Base-by-base conservation (phyloP, 305 asterid genomes). In the Fraxinus floribunda region DNA sequence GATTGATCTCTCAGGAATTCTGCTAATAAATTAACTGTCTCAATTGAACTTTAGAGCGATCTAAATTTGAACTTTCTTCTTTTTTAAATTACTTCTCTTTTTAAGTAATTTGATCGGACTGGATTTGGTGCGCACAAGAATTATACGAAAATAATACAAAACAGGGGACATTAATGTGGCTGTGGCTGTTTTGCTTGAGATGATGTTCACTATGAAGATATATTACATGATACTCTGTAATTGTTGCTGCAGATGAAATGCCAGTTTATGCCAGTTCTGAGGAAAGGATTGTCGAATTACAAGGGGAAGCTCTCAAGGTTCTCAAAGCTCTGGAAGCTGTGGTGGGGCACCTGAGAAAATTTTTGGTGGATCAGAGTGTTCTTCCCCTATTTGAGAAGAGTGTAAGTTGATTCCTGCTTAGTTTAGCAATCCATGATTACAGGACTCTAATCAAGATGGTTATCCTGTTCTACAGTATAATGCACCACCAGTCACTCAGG, bases 291-390 rank as follows among this genome's bases (percentile, higher is more conserved):
- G 94, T 94, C 57, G 98, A 95, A 84, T 76, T 95, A 87, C 97
- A 93, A 83, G 98, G 98, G 30, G 98, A 95, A 86, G 91, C 91
- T 82, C 82, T 84, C 70, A 93, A 95, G 87, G 97, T 95, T 79
- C 92, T 90, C 8, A 90, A 86, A 83, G 98, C 97, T 22, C 84
- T 91, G 85, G 97, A 91, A 85, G 93, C 92, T 81, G 98, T 93
- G 41, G 88, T 93, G 76, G 90, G 90, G 36, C 98, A 93, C 77
- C 91, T 95, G 72, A 92, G 98, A 81, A 93, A 91, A 87, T 95
- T 95, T 78, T 84, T 95, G 87, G 97, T 95, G 76, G 98, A 95
- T 91, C 95, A 90, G 3, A 91, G 90, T 44, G 93, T 95, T 81
- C 91, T 95, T 77, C 97, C 98, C 44, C 85, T 95, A 77, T 93